phyloP scores from a whole-genome alignment of 2,329 filamentous ascomycete species.

The Whalleya microplaca region DNA sequence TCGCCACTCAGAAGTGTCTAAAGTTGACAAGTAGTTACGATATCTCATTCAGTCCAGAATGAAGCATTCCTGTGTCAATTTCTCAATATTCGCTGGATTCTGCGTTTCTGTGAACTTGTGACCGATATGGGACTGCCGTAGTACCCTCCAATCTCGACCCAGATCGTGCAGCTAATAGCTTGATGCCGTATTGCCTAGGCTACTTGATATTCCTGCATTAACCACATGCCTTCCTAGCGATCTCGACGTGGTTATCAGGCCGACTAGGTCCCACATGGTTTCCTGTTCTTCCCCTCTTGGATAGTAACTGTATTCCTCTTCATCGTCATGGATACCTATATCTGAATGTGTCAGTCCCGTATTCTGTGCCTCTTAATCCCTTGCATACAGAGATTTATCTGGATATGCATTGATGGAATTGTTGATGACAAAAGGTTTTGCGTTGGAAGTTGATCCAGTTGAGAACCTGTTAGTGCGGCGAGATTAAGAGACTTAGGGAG shows the following conservation, averaged over 20 bases:
- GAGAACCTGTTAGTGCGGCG: slow-evolving; percentile 49
- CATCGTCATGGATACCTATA: slow-evolving; percentile 44
- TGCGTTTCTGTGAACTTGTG: no score
- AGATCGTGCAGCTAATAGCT: slow-evolving; percentile 60
- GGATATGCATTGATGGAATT: slow-evolving; percentile 19
- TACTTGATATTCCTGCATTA: slow-evolving; percentile 40
- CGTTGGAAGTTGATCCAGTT: slow-evolving; percentile 56
- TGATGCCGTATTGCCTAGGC: slow-evolving; percentile 48
- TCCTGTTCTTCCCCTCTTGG: slow-evolving; percentile 49
- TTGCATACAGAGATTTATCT: slow-evolving; percentile 12
- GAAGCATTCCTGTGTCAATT: no score
- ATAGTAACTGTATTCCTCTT: slow-evolving; percentile 54
- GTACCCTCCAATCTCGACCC: slow-evolving; percentile 37
- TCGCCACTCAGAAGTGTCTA: no score
- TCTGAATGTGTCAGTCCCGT: slow-evolving; percentile 52
- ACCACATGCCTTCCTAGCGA: slow-evolving; percentile 35
- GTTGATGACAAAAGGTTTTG: slow-evolving; percentile 47
- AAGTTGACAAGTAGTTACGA: no score
- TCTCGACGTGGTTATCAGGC: slow-evolving; percentile 52
- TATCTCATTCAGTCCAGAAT: no score
- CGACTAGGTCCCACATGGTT: slow-evolving; percentile 56
- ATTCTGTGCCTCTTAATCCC: slow-evolving; percentile 4
- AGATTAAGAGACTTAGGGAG: slow-evolving; percentile 50
- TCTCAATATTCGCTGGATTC: no score
- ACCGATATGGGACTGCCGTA: no score